phyloP scores from a whole-genome alignment of 163 green algal genomes.

The Chlorella variabilis region DNA sequence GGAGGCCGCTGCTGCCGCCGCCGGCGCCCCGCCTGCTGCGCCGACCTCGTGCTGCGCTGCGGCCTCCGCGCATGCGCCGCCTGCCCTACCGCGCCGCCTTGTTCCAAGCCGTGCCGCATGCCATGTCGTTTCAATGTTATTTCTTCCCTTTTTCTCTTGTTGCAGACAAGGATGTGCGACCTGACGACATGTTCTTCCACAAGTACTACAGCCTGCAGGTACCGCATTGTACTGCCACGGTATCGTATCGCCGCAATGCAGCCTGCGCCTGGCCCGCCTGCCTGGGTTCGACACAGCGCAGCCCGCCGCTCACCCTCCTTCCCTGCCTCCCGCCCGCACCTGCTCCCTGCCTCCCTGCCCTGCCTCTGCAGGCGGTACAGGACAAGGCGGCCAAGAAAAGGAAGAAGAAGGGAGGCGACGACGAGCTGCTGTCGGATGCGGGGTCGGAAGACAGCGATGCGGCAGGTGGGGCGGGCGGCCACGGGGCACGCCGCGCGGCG shows the following conservation, averaged over 20 bases:
- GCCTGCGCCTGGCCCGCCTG: background rate
- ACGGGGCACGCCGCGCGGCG: slow-evolving; percentile 26
- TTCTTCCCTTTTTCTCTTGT: too few relatives aligned
- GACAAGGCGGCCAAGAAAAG: slow-evolving; percentile 16
- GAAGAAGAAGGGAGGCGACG: slow-evolving; percentile 27
- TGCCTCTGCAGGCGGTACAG: slow-evolving; percentile 16
- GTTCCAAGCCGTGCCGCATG: too few relatives aligned
- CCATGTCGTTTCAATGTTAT: too few relatives aligned
- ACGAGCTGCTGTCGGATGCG: slow-evolving; percentile 28
- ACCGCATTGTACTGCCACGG: too few relatives aligned
- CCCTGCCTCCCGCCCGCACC: too few relatives aligned
- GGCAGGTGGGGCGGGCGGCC: slow-evolving; percentile 21
- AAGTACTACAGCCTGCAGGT: slow-evolving; percentile 59
- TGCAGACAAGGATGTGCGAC: slow-evolving; percentile 56
- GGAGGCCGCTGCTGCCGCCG: too few relatives aligned
- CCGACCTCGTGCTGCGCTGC: too few relatives aligned
- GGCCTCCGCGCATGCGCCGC: too few relatives aligned
- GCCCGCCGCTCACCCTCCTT: background rate
- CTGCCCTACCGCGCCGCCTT: too few relatives aligned
- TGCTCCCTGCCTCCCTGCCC: too few relatives aligned
- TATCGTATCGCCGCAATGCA: background rate
- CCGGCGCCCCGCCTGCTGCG: too few relatives aligned
- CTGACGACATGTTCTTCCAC: slow-evolving; percentile 84
- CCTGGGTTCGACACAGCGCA: too few relatives aligned
- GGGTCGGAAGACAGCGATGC: slow-evolving; percentile 36